Evolutionary conservation across 306 rosid genomes (phyloP), one percentile per base, ranked within the genome.

Genomic region (Vigna mungo): DNA sequence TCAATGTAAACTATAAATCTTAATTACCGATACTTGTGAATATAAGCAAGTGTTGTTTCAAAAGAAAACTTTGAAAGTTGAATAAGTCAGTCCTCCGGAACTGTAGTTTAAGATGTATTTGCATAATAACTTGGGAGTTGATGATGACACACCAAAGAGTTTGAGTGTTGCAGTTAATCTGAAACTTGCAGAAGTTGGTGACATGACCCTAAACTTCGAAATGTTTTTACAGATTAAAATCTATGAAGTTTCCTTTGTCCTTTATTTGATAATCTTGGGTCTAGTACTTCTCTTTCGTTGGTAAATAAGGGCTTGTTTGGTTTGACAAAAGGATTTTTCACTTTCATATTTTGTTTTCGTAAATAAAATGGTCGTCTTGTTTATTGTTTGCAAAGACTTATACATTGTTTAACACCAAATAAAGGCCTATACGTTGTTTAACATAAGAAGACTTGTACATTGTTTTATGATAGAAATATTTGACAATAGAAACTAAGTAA

Each of bases 131-230:
- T 27, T 17, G 59, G 52, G 36, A 47, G 27, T 46, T 30, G 46
- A 18, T 80, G 23, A 34, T 55, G 37, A 1, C 37, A 34, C 6
- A 4, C n/a, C 5, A 30, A 30, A 30, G 34, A 30, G 34, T 30
- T 30, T 18, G 1, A 8, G 11, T 9, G n/a, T 55, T 32, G 71
- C 66, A 30, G 44, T 25, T 59, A 46, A 49, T 53, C 17, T 12
- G 60, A 30, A 76, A n/a, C 74, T 51, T 58, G 41, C 49, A 11
- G 56, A 51, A 23, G 71, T 27, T 41, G 43, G 9, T 23, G 34
- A 34, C 65, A 36, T 36, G 20, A 71, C 52, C 21, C 21, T 36
- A 41, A 52, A 76, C 44, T 51, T 36, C n/a, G 5, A 51, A 63
- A 63, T 37, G 30, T 37, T 13, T 62, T 49, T 20, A 15, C 27